A percentile compares a stretch with the other conserved stretches of the same genome.
phyloP scores from a whole-genome alignment of 2,329 filamentous ascomycete species.

The Neonectria magnoliae region DNA sequence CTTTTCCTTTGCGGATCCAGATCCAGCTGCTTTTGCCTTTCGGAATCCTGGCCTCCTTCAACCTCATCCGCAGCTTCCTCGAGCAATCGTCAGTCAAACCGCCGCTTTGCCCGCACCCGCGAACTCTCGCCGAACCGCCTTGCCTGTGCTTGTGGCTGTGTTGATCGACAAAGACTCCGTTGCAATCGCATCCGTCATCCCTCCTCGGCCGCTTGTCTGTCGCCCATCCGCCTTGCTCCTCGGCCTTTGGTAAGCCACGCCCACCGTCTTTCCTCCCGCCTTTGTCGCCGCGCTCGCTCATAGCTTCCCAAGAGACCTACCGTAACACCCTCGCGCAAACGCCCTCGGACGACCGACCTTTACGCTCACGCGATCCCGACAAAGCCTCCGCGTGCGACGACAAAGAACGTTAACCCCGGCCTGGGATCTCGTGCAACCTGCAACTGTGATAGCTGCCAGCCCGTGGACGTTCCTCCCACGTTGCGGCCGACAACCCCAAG shows the following conservation, averaged over 20 bases:
- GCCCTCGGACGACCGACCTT: slow-evolving; percentile 31
- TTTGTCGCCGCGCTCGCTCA: slow-evolving; percentile 41
- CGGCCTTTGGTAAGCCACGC: slow-evolving; percentile 36
- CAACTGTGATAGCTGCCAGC: slow-evolving; percentile 28
- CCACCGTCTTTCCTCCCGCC: slow-evolving; percentile 30
- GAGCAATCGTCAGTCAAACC: slow-evolving; percentile 27
- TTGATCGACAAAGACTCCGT: slow-evolving; percentile 23
- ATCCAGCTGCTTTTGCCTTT: slow-evolving; percentile 26
- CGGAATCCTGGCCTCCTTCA: slow-evolving; percentile 37
- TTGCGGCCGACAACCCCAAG: slow-evolving; percentile 20
- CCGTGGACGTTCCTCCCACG: slow-evolving; percentile 17
- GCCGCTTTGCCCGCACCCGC: slow-evolving; percentile 12
- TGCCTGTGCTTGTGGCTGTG: slow-evolving; percentile 7
- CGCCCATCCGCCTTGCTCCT: slow-evolving; percentile 28
- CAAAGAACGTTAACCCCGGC: slow-evolving; percentile 30
- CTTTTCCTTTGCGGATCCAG: slow-evolving; percentile 43
- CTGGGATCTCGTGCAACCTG: slow-evolving; percentile 37
- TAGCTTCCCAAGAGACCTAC: slow-evolving; percentile 26
- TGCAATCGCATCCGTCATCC: slow-evolving; percentile 11
- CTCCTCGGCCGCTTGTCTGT: slow-evolving; percentile 25
- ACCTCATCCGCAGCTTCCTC: slow-evolving; percentile 24
- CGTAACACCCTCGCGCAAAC: slow-evolving; percentile 33
- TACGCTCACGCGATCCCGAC: slow-evolving; percentile 29
- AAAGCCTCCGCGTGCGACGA: slow-evolving; percentile 36
- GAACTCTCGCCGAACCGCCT: not conserved